phyloP scores from a whole-genome alignment of 768 basidiomycete genomes.

The Russula compacta region DNA sequence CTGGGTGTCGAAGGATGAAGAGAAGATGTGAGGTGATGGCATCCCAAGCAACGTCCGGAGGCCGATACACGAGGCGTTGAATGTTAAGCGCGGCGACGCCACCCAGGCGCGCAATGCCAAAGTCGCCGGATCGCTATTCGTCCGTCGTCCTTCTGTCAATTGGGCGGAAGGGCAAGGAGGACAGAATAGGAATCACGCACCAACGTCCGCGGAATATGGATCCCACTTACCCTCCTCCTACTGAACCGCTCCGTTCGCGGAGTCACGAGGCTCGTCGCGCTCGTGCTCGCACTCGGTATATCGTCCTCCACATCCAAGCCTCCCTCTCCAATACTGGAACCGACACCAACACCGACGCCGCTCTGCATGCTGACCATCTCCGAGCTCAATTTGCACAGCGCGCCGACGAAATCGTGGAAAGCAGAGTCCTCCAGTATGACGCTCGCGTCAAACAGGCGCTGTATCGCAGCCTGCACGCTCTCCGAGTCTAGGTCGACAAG shows the following conservation, averaged over 20 bases:
- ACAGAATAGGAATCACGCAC: slow-evolving; percentile 34
- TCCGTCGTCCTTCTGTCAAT: background rate
- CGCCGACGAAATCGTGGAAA: slow-evolving; percentile 66
- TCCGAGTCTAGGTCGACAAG: slow-evolving; percentile 70
- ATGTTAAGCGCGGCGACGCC: slow-evolving; percentile 76
- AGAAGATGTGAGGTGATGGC: slow-evolving; percentile 74
- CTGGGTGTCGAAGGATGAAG: slow-evolving; percentile 57
- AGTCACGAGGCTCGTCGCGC: slow-evolving; percentile 33
- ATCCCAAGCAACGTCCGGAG: slow-evolving; percentile 79
- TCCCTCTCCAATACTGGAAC: background rate
- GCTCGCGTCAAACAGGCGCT: slow-evolving; percentile 78
- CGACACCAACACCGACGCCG: slow-evolving; percentile 21
- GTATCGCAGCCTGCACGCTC: slow-evolving; percentile 62
- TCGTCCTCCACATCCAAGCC: slow-evolving; percentile 22
- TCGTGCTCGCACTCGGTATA: slow-evolving; percentile 29
- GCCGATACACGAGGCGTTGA: slow-evolving; percentile 75
- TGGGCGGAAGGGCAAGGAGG: too few relatives aligned
- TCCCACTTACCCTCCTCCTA: slow-evolving; percentile 64
- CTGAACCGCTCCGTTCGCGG: slow-evolving; percentile 45
- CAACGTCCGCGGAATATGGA: slow-evolving; percentile 71
- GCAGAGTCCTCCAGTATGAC: slow-evolving; percentile 76
- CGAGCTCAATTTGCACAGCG: slow-evolving; percentile 76
- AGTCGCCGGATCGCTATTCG: slow-evolving; percentile 75
- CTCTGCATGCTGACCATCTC: slow-evolving; percentile 93
- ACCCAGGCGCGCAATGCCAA: slow-evolving; percentile 84